Evolutionary conservation across 2,329 filamentous ascomycete genomes (phyloP).

Genomic region (Colletotrichum gloeosporioides): DNA sequence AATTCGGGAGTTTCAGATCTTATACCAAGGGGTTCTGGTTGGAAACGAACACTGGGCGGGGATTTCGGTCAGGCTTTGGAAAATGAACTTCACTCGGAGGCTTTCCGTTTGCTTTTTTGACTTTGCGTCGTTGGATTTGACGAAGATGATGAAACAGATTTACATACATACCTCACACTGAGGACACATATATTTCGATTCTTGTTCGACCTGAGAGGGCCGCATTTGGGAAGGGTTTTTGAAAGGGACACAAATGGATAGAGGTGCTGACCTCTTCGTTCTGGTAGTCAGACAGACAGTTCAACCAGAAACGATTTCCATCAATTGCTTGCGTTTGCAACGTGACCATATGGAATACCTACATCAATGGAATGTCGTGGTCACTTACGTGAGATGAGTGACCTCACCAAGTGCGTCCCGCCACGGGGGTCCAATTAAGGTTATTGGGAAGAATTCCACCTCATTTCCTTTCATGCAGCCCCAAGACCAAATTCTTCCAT

Average conservation of each 20-base stretch:
- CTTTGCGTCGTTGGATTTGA: not conserved
- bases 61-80: not conserved
- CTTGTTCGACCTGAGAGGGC: not conserved
- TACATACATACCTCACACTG: slow-evolving; percentile 3
- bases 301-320: not conserved
- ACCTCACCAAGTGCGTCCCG: not conserved
- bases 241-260: not conserved
- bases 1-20: slow-evolving; percentile 1
- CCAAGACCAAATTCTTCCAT: not conserved
- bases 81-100: not conserved
- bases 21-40: slow-evolving; percentile 9
- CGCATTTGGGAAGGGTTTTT: slow-evolving; percentile 15
- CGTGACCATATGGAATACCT: not conserved
- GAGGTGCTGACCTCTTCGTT: not conserved
- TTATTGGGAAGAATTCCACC: not conserved
- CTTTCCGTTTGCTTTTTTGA: not conserved
- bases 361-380: not conserved
- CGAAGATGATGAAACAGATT: slow-evolving; percentile 13
- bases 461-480: not conserved
- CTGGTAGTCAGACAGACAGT: not conserved
- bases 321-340: not conserved
- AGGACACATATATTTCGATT: slow-evolving; percentile 13
- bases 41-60: not conserved
- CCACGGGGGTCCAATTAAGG: slow-evolving; percentile 1
- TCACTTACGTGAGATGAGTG: not conserved